Conservation (phyloP, 768 basidiomycete species). For the Russula emetica region DNA sequence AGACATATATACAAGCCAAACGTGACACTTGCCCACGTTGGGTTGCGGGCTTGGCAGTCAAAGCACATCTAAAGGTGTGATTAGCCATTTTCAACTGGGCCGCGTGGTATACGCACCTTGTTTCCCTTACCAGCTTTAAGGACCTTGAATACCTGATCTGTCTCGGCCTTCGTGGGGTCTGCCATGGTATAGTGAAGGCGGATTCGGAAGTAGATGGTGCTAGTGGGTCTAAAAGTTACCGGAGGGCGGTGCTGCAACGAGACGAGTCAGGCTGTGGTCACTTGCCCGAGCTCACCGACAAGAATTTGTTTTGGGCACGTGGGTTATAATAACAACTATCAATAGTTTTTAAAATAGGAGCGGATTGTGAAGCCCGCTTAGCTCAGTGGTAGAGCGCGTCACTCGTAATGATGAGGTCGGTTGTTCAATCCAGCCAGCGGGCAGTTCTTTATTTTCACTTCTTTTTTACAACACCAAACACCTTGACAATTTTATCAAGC, state of each 20-base stretch:
- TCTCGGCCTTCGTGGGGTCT: conserved; percentile 81
- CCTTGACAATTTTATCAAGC: no score
- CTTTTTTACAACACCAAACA: no score
- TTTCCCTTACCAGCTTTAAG: conserved; percentile 84
- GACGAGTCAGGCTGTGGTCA: neutral
- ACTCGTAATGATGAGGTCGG: conserved; percentile 31
- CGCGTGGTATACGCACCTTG: conserved; percentile 47
- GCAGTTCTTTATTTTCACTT: conserved; percentile 11
- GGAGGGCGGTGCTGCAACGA: neutral
- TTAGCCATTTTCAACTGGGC: conserved; percentile 5
- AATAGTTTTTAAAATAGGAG: neutral
- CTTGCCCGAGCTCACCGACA: neutral
- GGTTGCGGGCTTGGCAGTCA: conserved; percentile 92
- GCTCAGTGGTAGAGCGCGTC: conserved; percentile 35
- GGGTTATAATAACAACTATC: neutral
- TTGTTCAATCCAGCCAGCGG: conserved; percentile 30
- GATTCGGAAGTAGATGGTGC: neutral
- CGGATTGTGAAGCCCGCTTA: conserved; percentile 24
- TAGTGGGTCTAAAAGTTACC: neutral
- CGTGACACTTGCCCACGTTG: conserved; percentile 95
- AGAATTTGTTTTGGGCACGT: neutral
- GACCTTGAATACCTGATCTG: conserved; percentile 79
- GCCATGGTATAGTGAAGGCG: conserved; percentile 42
- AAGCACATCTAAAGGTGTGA: conserved; percentile 65
- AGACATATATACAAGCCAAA: conserved; percentile 97